Evolutionary conservation across 371 early-diverging fungal genomes (phyloP), one percentile per base, ranked within the genome.

Genomic region (Mortierella sp.): DNA sequence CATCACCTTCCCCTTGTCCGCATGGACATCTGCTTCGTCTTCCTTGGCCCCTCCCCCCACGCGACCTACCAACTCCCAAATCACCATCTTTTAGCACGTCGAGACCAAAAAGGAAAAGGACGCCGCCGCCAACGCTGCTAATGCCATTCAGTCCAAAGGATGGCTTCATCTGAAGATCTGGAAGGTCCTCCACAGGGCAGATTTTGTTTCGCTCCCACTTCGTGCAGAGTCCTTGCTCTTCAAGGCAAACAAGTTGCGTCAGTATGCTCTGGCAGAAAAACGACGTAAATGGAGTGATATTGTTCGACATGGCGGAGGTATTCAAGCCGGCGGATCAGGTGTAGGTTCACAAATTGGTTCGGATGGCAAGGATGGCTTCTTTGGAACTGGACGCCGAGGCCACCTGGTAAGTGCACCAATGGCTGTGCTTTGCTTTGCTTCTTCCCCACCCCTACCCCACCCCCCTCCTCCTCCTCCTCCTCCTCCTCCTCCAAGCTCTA

Each of bases 291-390:
- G 79, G 79, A 77, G 79, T 23, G 79, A 77, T 57, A 77, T 77
- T 63, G 79, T 77, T 53, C 79, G 79, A 12, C 79, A 77, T 66
- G 79, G 79, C 7, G 79, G 79, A 18, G 79, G 79, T 28, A 68
- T 77, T 60, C 60, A 61, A 9, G 64, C 79, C 15, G 60, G 68
- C 59, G 79, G 79, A 26, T 58, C 62, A 37, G 72, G 79, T 64
- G 72, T 77, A 7, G 79, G 79, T 0, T 60, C 72, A 21, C 9
- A 30, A 0, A 52, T 72, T 43, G 79, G 79, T 11, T 65, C 72
- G 0, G 79, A 77, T 53, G 79, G 79, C 45, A 64, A 65, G 29
- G 79, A 77, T 57, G 79, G 79, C 0, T 77, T 77, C 60, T 77
- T 77, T 60, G 69, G 66, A 19, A 77, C 79, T 48, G 66, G 52